Evolutionary conservation across 345 rosid species (phyloP), one percentile per base, ranked within the genome.

Genomic region (Lepidium didymum): DNA sequence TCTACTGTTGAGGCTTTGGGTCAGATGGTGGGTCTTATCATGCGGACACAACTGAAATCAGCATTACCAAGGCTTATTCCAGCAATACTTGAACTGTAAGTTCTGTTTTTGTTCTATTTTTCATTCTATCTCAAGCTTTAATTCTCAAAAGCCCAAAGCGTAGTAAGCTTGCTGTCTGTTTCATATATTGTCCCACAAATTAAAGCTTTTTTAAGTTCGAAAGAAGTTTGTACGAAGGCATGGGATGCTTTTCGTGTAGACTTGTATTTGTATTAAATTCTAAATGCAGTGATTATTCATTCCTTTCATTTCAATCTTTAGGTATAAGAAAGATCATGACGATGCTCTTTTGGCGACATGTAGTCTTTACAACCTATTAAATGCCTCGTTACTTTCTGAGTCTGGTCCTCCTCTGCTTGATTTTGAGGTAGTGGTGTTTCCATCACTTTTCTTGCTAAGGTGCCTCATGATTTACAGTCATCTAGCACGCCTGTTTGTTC

Each of bases 401-500:
- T 81, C 89, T 51, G 98, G 98, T 73, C 97, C 98, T 63, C 98
- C 98, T 14, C 69, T 93, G 84, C 90, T 93, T 78, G 98, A 93
- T 62, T 90, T 93, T 79, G 98, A 93, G 98, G 98, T 90, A 78
- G 19, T 56, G 58, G 49, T 63, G 59, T 62, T 68, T 46, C 62
- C 33, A 68, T 62, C 35, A 19, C 29, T 21, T 51, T 44, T 45
- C n/a, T 10, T 72, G 43, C 46, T 50, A 57, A 57, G 35, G 33
- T 15, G 62, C 56, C 62, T 50, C 54, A 50, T 42, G 33, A 25
- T 46, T 38, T 57, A 62, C 64, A 45, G 43, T 31, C 37, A 56
- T 33, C 37, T 56, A 18, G 29, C 27, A 64, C 25, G 50, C 4
- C 31, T 1, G 11, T 53, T 23, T 59, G 46, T 12, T 55, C 7